Evolutionary conservation across 108 stramenopile genomes (phyloP), one percentile per base, ranked within the genome.

Genomic region (Pseudonitzschia multistriata): DNA sequence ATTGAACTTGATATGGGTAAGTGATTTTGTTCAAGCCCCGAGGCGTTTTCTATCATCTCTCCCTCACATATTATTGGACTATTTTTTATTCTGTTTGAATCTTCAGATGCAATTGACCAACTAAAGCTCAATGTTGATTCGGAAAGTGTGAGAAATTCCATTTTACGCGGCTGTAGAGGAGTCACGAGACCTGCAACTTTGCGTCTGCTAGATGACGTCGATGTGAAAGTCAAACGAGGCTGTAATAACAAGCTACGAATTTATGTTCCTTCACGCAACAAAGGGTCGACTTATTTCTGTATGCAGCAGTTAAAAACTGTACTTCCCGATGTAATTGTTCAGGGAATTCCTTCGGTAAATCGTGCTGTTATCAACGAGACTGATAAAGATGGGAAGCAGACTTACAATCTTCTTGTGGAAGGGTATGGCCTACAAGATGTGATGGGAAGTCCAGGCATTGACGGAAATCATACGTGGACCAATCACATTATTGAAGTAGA

Each of bases 401-500:
- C 83, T 37, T 99, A 96, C 77, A 88, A 97, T 61, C 76, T 99
- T 35, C 81, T 98, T 29, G 96, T 99, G 25, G 98, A 99, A 78
- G 98, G 98, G 25, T 96, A 96, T 67, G 97, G 97, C 13, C 81
- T 99, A 25, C 81, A 88, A 21, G 96, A 96, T 60, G 98, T 99
- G 17, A 98, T 99, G 93, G 69, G 70, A 33, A 80, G 79, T 66
- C 93, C 96, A 27, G 98, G 98, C 21, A 85, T 99, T 42, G 96
- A 96, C 81, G 96, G 94, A 31, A 65, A 73, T 29, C 74, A 89
- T 29, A 97, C 97, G 6, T 87, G 84, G 65, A 96, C 96, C 13
- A 99, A 99, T 78, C 97, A 99, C 73, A 86, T 99, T 66, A 86
- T 97, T 52, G 98, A 99, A 78, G 91, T 99, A 47, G 90, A 96